Percentiles rank a stretch among this genome's conserved stretches.
Conservation (phyloP, 2,329 filamentous ascomycete species). For the Lachnellula arida region DNA sequence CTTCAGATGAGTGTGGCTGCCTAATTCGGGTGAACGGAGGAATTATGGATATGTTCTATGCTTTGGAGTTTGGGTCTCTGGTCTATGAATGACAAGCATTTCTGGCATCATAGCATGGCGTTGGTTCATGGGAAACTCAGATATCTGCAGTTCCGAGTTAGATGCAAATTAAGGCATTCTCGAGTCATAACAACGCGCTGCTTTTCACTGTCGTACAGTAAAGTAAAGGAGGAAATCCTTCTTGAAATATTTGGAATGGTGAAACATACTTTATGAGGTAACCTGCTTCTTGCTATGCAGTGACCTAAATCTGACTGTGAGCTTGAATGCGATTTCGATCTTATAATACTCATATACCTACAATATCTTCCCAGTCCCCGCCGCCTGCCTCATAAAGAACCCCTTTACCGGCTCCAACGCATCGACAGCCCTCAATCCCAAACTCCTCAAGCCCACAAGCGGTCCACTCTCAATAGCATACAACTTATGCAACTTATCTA, state of each 20-base stretch:
- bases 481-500: conserved; percentile 87
- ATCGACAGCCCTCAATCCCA: conserved; percentile 74
- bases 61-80: background rate
- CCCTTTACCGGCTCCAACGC: conserved; percentile 70
- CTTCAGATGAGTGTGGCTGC: no score
- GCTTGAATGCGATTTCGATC: no score
- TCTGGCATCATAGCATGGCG: conserved; percentile 3
- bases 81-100: background rate
- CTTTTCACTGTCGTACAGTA: no score
- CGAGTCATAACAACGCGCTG: no score
- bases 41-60: background rate
- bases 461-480: conserved; percentile 79
- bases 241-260: no score
- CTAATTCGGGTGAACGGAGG: no score
- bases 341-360: conserved; percentile 7
- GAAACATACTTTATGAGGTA: no score
- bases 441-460: conserved; percentile 71
- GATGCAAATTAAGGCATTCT: background rate
- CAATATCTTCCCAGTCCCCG: conserved; percentile 49
- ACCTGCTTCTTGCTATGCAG: no score
- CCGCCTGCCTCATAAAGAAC: conserved; percentile 76
- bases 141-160: background rate
- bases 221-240: no score
- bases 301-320: no score
- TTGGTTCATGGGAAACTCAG: background rate